Base-by-base conservation (phyloP, 805 yeast genomes). In the Debaryomyces hansenii region DNA sequence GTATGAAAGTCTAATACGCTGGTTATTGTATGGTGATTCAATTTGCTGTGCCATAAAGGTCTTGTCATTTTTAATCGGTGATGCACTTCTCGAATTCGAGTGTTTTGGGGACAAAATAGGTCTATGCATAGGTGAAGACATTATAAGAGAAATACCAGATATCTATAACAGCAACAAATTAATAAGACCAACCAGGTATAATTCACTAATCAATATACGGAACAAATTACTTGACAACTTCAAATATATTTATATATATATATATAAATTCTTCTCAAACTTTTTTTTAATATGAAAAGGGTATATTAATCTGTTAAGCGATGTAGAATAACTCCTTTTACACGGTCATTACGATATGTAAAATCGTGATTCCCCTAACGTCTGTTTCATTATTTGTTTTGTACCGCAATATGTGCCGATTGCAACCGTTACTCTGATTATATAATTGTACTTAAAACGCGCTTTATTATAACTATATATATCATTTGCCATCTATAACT, bases 61-160 rank as follows among this genome's bases (percentile, higher is more conserved):
- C 35, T 15, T 15, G 12, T 12, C 31, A n/a, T 36, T 37, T 42
- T 48, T 49, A 41, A 31, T 44, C 24, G 48, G 58, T 27, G 52
- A 55, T 40, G 49, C 53, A 41, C 48, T 48, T 37, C 45, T 41
- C 28, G 45, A 37, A 48, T 59, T 59, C 28, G 59, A 45, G 9
- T 54, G 54, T 42, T 57, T 59, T 31, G 64, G 64, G 9, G 63
- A 59, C 46, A 59, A 57, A 20, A 53, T 58, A 37, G 60, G 44
- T 34, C 64, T 49, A 33, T 49, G 45, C 37, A 50, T 48, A 29
- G 59, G 55, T n/a, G 58, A 39, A 29, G 53, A 50, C 53, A 48
- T 51, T 15, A 31, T 31, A 24, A 24, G 27, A 24, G 27, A 4
- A 24, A 7, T 7, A 24, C 10, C 27, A 9, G 18, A 9, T 24